phyloP scores from a whole-genome alignment of 371 early-diverging fungal genomes.

The Batkoa obscura region DNA sequence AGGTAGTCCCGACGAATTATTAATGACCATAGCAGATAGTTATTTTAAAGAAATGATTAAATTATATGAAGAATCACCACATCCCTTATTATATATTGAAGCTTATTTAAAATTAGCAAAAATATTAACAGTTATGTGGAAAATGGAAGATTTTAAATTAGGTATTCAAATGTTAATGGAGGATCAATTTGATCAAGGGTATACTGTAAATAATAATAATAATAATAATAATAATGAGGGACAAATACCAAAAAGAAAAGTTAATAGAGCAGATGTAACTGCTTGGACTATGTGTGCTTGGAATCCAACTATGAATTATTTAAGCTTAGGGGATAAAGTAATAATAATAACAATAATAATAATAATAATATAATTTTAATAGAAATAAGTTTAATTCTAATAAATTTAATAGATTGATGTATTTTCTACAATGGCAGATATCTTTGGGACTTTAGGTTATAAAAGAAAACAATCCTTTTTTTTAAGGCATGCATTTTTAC shows the following conservation, averaged over 20 bases:
- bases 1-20: background rate
- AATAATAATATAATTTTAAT: too few relatives aligned
- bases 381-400: background rate
- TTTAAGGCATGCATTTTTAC: background rate
- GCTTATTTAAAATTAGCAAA: background rate
- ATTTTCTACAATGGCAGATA: background rate
- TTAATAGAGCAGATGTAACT: background rate
- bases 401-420: background rate
- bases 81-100: background rate
- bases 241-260: background rate
- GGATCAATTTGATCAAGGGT: background rate
- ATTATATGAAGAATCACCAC: background rate
- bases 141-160: background rate
- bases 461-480: slow-evolving; percentile 1
- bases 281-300: background rate
- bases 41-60: background rate
- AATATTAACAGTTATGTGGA: background rate
- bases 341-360: too few relatives aligned
- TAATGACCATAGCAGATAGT: background rate
- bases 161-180: background rate
- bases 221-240: too few relatives aligned
- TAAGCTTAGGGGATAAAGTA: background rate
- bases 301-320: background rate
- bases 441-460: slow-evolving; percentile 3
- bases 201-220: background rate